Conservation (phyloP, 164 flowering plant genomes). For the Vitis riparia region DNA sequence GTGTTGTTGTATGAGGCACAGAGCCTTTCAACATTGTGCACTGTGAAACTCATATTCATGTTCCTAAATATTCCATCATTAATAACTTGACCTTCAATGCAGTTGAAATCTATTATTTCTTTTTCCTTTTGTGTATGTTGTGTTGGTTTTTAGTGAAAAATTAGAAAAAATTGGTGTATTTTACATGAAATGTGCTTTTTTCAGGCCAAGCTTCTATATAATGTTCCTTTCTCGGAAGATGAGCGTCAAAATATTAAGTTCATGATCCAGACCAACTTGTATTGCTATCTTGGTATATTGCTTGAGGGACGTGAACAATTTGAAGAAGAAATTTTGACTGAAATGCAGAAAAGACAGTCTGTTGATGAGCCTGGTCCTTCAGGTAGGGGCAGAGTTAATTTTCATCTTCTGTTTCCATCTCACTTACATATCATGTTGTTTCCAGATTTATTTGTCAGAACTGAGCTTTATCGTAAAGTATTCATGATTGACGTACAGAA, state of each 20-base stretch:
- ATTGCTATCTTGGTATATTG: constrained; percentile 40
- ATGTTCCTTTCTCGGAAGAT: constrained; percentile 43
- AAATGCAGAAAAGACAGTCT: constrained; percentile 6
- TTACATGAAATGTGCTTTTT: constrained; percentile 6
- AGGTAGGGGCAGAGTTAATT: constrained; percentile 10
- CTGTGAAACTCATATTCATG: no score
- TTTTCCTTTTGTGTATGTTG: neutral
- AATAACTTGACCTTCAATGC: no score
- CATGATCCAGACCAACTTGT: constrained; percentile 50
- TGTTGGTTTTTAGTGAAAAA: neutral
- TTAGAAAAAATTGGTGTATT: neutral
- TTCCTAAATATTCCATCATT: no score
- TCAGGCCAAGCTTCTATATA: constrained; percentile 49
- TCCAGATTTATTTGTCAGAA: no score
- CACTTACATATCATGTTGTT: neutral
- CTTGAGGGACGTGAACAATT: constrained; percentile 55
- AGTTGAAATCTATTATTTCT: no score
- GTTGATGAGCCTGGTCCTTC: constrained; percentile 23
- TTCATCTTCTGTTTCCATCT: neutral
- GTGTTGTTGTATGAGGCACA: no score
- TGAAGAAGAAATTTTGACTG: constrained; percentile 42
- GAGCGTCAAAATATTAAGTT: constrained; percentile 47
- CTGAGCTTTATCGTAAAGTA: no score
- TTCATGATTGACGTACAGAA: no score
- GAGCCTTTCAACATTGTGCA: no score